phyloP scores from a whole-genome alignment of 768 basidiomycete genomes.

The Phylloporus sp. region DNA sequence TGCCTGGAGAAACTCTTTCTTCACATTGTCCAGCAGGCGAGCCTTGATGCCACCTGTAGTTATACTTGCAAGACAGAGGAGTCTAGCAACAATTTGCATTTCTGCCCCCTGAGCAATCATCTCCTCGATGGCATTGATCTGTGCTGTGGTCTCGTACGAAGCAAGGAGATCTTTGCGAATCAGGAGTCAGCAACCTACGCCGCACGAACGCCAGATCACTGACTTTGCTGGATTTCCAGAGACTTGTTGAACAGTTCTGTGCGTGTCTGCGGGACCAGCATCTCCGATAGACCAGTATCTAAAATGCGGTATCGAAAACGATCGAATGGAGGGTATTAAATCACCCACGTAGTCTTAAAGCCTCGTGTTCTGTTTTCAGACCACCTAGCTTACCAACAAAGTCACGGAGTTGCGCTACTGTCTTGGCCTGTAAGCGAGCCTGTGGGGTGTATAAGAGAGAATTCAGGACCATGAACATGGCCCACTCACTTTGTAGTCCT shows the following conservation, averaged over 20 bases:
- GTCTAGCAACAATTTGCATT: conserved; percentile 68
- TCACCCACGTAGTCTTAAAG: conserved; percentile 76
- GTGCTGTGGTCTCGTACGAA: conserved; percentile 77
- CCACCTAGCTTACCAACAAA: conserved; percentile 96
- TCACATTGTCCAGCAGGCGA: conserved; percentile 80
- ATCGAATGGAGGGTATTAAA: background rate
- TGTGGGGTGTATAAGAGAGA: conserved; percentile 25
- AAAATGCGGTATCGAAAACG: conserved; percentile 1
- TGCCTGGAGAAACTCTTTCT: conserved; percentile 87
- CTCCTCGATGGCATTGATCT: conserved; percentile 86
- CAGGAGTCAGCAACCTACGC: conserved; percentile 6
- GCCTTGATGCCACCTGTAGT: conserved; percentile 82
- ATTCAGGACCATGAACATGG: background rate
- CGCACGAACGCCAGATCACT: conserved; percentile 17
- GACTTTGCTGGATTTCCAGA: conserved; percentile 95
- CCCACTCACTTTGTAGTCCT: conserved; percentile 76
- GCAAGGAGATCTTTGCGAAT: conserved; percentile 75
- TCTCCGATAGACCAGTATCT: conserved; percentile 96
- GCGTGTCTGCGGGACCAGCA: conserved; percentile 77
- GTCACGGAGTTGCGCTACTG: conserved; percentile 84
- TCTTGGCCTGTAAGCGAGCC: conserved; percentile 84
- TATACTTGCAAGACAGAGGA: conserved; percentile 83
- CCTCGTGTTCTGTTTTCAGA: conserved; percentile 87
- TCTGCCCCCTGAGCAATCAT: conserved; percentile 84
- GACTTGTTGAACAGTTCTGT: conserved; percentile 88